Conservation (phyloP, 805 yeast species). For the Pichia kluyveri region DNA sequence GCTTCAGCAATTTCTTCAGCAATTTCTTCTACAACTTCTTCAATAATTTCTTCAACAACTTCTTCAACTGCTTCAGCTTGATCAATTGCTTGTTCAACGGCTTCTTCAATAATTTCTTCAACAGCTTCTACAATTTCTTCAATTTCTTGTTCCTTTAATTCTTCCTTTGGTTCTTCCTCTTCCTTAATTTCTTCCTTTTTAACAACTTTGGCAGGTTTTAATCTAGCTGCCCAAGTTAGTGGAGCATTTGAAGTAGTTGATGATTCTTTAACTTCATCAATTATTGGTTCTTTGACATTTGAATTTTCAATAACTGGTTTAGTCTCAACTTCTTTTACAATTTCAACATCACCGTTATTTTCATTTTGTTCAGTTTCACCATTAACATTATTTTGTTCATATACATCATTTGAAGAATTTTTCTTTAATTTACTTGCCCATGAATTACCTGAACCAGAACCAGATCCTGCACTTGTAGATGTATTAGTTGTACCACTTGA, state of each 20-base stretch:
- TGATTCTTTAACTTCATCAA: not conserved
- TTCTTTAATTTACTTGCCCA: not conserved
- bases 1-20: constrained; percentile 17
- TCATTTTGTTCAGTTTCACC: constrained; percentile 1
- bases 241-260: not conserved
- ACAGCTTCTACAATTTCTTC: constrained; percentile 1
- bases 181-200: constrained; percentile 1
- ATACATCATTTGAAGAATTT: not conserved
- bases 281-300: not conserved
- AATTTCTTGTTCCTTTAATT: not conserved
- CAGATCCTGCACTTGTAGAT: not conserved
- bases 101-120: not conserved
- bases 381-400: not conserved
- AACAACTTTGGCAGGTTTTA: not conserved
- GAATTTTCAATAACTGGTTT: not conserved
- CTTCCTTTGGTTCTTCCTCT: not conserved
- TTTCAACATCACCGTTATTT: not conserved
- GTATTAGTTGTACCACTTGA: not conserved
- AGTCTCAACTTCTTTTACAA: constrained; percentile 4
- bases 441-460: not conserved
- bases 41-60: not conserved
- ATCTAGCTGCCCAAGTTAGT: not conserved
- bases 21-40: constrained; percentile 11
- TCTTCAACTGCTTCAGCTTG: constrained; percentile 10
- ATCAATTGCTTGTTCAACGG: constrained; percentile 12